A percentile compares a stretch with the other conserved stretches of the same genome.
phyloP scores from a whole-genome alignment of 495 filamentous ascomycete genomes.

The Jackrogersella multiformis region DNA sequence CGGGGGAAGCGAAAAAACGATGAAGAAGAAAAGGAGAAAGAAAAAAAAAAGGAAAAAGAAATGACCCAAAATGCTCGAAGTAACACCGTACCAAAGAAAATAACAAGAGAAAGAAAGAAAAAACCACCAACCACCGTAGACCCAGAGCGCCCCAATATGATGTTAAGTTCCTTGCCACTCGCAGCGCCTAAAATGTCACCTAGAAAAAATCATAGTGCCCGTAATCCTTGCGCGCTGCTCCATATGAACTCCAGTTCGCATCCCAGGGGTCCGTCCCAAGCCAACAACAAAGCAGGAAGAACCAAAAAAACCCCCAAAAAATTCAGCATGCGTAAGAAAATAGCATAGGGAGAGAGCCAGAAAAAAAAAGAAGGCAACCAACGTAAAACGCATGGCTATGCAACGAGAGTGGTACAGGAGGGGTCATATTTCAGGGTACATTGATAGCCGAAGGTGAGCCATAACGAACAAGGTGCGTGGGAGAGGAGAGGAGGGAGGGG shows the following conservation, averaged over 20 bases:
- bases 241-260: slow-evolving; percentile 42
- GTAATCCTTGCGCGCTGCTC: slow-evolving; percentile 35
- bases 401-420: slow-evolving; percentile 33
- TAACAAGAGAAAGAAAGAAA: background rate
- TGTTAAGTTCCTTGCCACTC: slow-evolving; percentile 37
- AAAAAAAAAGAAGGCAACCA: slow-evolving; percentile 20
- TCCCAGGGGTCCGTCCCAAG: slow-evolving; percentile 28
- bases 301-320: too few species aligned
- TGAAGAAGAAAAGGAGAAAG: too few species aligned
- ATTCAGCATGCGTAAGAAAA: slow-evolving; percentile 17
- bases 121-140: slow-evolving; percentile 33
- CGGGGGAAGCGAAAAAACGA: too few species aligned
- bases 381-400: slow-evolving; percentile 33
- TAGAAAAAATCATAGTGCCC: slow-evolving; percentile 6
- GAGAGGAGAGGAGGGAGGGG: slow-evolving; percentile 1
- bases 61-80: slow-evolving; percentile 11
- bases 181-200: slow-evolving; percentile 34
- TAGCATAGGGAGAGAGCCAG: background rate
- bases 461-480: slow-evolving; percentile 32
- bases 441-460: slow-evolving; percentile 30
- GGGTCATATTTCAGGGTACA: slow-evolving; percentile 11
- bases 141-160: slow-evolving; percentile 36
- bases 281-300: slow-evolving; percentile 28
- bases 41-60: slow-evolving; percentile 1
- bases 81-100: slow-evolving; percentile 8